These are phyloP conservation scores for Candida suzukii DNA, from an alignment of 805 yeast genomes.

Conservation along the genomic window DNA sequence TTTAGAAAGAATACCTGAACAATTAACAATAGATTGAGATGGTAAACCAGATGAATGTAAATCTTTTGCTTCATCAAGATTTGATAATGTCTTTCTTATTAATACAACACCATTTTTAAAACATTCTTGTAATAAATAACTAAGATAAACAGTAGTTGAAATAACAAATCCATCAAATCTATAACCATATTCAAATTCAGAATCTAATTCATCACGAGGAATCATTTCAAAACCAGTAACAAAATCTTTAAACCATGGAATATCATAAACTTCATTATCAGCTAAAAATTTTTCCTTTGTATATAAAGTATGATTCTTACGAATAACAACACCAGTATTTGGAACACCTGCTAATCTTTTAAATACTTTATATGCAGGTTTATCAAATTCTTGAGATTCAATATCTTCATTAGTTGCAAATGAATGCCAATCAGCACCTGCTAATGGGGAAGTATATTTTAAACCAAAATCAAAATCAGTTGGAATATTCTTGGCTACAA, in stretches of 20 bases:
- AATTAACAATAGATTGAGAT: conserved; percentile 49
- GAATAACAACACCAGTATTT: conserved; percentile 37
- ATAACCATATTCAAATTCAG: conserved; percentile 31
- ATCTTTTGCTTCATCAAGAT: conserved; percentile 42
- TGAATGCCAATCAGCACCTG: conserved; percentile 69
- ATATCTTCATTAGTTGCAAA: conserved; percentile 40
- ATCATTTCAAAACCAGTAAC: conserved; percentile 34
- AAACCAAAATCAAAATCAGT: conserved; percentile 42
- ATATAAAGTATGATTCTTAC: conserved; percentile 11
- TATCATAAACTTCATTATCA: conserved; percentile 8
- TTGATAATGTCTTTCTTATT: conserved; percentile 32
- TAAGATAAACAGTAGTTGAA: conserved; percentile 21
- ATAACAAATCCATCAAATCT: conserved; percentile 31
- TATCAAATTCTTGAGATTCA: conserved; percentile 33
- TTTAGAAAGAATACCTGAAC: conserved; percentile 46
- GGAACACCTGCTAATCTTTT: conserved; percentile 41
- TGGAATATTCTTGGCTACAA: conserved; percentile 42
- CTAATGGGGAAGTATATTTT: conserved; percentile 58
- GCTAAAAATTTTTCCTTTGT: conserved; percentile 12
- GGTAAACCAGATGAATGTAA: conserved; percentile 29
- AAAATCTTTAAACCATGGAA: conserved; percentile 45
- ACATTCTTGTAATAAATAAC: conserved; percentile 31
- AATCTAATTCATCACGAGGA: conserved; percentile 29
- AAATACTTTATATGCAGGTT: conserved; percentile 40
- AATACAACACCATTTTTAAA: conserved; percentile 40